Evolutionary conservation across 2,329 filamentous ascomycete species (phyloP).

Genomic region (Zymoseptoria passerinii): DNA sequence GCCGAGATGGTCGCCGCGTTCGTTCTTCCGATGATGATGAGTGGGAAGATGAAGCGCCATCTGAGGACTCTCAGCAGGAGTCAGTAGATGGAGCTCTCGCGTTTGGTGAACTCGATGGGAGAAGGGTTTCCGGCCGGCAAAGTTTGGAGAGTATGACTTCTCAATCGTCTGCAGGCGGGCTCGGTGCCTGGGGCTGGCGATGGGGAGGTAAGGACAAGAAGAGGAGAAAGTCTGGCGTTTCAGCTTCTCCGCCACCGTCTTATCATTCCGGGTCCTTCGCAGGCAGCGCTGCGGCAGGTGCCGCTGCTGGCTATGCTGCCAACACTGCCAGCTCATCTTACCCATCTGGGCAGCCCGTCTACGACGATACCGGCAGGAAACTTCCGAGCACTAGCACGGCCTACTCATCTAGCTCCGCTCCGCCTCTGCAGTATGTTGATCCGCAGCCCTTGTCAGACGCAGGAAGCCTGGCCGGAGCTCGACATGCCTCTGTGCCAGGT

Average conservation of each 20-base stretch:
- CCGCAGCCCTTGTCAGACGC: constrained; percentile 61
- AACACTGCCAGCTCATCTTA: constrained; percentile 22
- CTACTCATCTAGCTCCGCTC: constrained; percentile 38
- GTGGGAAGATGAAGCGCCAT: constrained; percentile 49
- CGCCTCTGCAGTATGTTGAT: constrained; percentile 55
- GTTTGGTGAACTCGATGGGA: constrained; percentile 45
- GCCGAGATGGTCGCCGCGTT: constrained; percentile 2
- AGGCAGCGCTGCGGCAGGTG: constrained; percentile 36
- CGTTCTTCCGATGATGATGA: constrained; percentile 42
- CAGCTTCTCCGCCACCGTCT: constrained; percentile 8
- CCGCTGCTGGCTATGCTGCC: constrained; percentile 32
- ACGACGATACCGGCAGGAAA: constrained; percentile 35
- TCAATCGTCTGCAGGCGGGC: constrained; percentile 40
- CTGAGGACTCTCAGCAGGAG: constrained; percentile 46
- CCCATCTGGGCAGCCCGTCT: constrained; percentile 24
- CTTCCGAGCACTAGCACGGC: constrained; percentile 23
- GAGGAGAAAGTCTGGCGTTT: constrained; percentile 24
- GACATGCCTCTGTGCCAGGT: constrained; percentile 24
- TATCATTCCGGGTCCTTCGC: constrained; percentile 27
- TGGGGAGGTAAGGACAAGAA: constrained; percentile 47
- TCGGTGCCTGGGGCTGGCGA: constrained; percentile 51
- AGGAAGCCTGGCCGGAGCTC: constrained; percentile 48
- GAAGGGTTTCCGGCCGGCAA: constrained; percentile 30
- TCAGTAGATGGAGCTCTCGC: constrained; percentile 51
- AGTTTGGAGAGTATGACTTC: constrained; percentile 48